phyloP scores from a whole-genome alignment of 176 grass and related monocot genomes.

The Alopecurus myosuroides region DNA sequence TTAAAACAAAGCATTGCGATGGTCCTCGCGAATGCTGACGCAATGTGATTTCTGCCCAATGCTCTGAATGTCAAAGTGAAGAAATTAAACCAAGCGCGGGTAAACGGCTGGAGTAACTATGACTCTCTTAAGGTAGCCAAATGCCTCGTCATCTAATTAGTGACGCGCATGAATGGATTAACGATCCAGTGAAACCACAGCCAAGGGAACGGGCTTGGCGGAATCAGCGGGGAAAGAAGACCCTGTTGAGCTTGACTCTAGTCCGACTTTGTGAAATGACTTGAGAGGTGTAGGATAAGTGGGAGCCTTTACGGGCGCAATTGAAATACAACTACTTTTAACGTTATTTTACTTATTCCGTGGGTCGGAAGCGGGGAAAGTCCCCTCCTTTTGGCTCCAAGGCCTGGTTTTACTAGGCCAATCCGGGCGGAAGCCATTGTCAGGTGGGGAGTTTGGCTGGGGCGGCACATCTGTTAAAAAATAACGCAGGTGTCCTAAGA shows the following conservation, averaged over 20 bases:
- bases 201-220: neutral
- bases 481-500: constrained; percentile 61
- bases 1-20: constrained; percentile 89
- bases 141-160: constrained; percentile 71
- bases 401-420: neutral
- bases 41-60: constrained; percentile 71
- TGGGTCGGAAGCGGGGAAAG: constrained; percentile 6
- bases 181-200: constrained; percentile 18
- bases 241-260: neutral
- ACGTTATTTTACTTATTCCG: constrained; percentile 82
- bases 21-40: constrained; percentile 59
- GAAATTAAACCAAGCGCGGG: constrained; percentile 63
- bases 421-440: constrained; percentile 66
- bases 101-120: constrained; percentile 83
- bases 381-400: neutral
- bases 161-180: constrained; percentile 74
- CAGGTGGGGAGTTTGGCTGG: constrained; percentile 60
- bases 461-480: constrained; percentile 56
- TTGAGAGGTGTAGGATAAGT: constrained; percentile 10
- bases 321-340: constrained; percentile 81
- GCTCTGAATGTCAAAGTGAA: constrained; percentile 87
- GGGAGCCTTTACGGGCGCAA: constrained; percentile 18
- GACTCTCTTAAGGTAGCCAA: constrained; percentile 88
- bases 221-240: neutral
- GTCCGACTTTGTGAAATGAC: neutral